These are phyloP conservation scores for Diversispora epigaea DNA, from an alignment of 192 early-diverging fungal genomes.

Conservation along the genomic window DNA sequence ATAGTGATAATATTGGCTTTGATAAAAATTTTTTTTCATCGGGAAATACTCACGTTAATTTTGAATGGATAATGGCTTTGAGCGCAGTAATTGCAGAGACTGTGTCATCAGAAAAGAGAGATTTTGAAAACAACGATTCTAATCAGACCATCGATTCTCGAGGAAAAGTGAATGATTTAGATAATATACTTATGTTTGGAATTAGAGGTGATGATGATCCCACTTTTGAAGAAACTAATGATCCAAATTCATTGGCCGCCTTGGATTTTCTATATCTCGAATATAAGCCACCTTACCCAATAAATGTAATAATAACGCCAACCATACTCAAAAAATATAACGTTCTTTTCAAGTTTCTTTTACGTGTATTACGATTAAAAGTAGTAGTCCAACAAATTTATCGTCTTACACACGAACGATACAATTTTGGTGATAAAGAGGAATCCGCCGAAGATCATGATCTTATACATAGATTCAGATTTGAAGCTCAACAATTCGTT, in stretches of 20 bases:
- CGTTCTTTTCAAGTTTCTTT: constrained; percentile 48
- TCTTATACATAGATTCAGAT: constrained; percentile 45
- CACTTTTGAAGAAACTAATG: constrained; percentile 29
- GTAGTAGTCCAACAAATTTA: constrained; percentile 41
- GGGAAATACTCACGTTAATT: background rate
- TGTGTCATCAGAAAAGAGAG: constrained; percentile 23
- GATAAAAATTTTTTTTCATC: background rate
- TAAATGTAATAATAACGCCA: constrained; percentile 47
- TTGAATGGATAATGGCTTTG: constrained; percentile 35
- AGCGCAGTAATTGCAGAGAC: constrained; percentile 35
- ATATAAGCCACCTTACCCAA: constrained; percentile 47
- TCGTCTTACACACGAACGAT: constrained; percentile 35
- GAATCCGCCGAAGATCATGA: constrained; percentile 20
- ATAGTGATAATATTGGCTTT: constrained; percentile 35
- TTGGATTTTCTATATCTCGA: constrained; percentile 52
- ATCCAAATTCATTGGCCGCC: constrained; percentile 50
- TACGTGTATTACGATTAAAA: constrained; percentile 44
- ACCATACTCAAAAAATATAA: constrained; percentile 46
- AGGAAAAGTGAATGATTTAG: constrained; percentile 35
- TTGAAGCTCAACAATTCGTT: constrained; percentile 52
- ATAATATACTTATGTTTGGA: constrained; percentile 44
- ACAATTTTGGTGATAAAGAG: constrained; percentile 15
- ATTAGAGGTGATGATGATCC: constrained; percentile 39
- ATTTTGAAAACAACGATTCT: constrained; percentile 1
- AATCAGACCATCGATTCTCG: constrained; percentile 17